Conservation (phyloP, 1,284 basidiomycete species). For the Cystobasidiaceae sp. region DNA sequence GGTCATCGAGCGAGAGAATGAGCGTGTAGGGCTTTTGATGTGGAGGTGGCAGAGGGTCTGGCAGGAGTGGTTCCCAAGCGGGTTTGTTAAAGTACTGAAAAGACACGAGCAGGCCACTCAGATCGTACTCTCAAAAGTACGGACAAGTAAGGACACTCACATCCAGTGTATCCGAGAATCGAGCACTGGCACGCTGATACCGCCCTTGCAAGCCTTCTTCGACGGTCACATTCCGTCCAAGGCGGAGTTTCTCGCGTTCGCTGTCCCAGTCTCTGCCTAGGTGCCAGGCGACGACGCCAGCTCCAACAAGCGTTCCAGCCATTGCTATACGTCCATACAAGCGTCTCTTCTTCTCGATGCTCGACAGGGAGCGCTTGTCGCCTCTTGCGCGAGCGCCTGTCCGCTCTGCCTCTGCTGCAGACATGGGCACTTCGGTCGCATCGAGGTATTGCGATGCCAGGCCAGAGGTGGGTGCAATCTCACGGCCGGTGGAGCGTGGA, state of each 20-base stretch:
- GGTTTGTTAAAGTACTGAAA: constrained; percentile 88
- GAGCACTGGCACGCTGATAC: constrained; percentile 33
- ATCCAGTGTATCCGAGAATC: constrained; percentile 41
- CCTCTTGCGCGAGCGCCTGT: constrained; percentile 45
- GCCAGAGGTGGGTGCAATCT: constrained; percentile 13
- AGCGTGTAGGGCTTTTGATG: constrained; percentile 89
- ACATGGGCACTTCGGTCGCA: constrained; percentile 39
- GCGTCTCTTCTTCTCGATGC: constrained; percentile 45
- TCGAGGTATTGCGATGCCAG: constrained; percentile 41
- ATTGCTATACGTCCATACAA: constrained; percentile 39
- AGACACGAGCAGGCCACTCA: neutral
- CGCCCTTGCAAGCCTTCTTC: constrained; percentile 30
- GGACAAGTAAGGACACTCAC: constrained; percentile 33
- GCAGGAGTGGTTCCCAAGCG: constrained; percentile 83
- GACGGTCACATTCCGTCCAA: constrained; percentile 32
- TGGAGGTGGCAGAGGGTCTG: constrained; percentile 75
- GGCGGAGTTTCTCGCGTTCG: constrained; percentile 40
- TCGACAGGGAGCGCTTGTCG: constrained; percentile 44
- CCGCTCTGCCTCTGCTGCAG: constrained; percentile 29
- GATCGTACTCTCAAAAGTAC: neutral
- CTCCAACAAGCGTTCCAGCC: constrained; percentile 36
- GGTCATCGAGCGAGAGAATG: constrained; percentile 83
- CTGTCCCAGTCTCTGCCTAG: constrained; percentile 46
- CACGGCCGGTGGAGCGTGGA: neutral
- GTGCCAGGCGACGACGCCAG: constrained; percentile 39